Conservation (phyloP, 192 early-diverging fungal species). For the Coemansia sp. region DNA sequence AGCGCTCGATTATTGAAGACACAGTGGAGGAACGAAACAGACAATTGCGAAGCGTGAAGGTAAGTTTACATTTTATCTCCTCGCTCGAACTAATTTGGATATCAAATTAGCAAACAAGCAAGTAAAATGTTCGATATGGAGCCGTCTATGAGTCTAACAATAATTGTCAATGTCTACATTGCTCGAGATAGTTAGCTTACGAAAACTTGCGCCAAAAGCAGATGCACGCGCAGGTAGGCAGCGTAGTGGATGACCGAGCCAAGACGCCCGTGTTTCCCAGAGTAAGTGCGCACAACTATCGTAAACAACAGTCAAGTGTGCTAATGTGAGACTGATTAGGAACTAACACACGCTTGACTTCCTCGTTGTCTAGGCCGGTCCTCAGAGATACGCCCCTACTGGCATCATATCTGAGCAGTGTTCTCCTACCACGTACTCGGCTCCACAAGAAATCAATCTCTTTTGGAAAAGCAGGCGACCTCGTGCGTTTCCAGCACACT, state of each 20-base stretch:
- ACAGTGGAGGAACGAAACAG: slow-evolving; percentile 55
- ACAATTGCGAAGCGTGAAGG: slow-evolving; percentile 60
- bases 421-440: background rate
- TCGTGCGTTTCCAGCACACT: slow-evolving; percentile 7
- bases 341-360: background rate
- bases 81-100: background rate
- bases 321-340: background rate
- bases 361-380: background rate
- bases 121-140: background rate
- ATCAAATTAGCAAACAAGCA: slow-evolving; percentile 1
- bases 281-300: slow-evolving; percentile 4
- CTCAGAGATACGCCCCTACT: slow-evolving; percentile 1
- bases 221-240: slow-evolving; percentile 1
- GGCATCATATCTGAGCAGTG: background rate
- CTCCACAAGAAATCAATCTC: background rate
- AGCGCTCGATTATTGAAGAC: slow-evolving; percentile 21
- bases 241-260: slow-evolving; percentile 8
- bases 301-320: background rate
- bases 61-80: background rate
- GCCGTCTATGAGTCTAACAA: background rate
- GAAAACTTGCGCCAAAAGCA: slow-evolving; percentile 43
- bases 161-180: background rate
- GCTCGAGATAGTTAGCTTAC: slow-evolving; percentile 29
- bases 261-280: slow-evolving; percentile 8
- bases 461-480: slow-evolving; percentile 5